phyloP scores from a whole-genome alignment of 1,284 basidiomycete genomes.

The Austroboletus novae-zelandiae region DNA sequence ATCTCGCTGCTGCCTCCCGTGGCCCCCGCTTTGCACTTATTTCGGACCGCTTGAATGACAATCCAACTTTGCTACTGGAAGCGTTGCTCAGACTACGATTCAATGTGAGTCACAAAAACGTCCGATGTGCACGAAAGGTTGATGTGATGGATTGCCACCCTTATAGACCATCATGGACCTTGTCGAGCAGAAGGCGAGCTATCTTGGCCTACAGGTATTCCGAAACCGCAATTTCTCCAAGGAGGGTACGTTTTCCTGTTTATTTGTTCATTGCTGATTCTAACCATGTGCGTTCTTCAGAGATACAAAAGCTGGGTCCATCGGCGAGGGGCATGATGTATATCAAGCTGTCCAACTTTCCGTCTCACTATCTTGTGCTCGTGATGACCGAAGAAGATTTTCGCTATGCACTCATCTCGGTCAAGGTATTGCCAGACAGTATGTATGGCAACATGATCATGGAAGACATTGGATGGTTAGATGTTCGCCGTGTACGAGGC shows the following conservation, averaged over 20 bases:
- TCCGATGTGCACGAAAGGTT: not conserved
- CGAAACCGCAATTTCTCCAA: constrained; percentile 63
- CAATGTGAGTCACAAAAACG: constrained; percentile 40
- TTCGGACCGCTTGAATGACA: constrained; percentile 61
- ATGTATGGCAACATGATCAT: constrained; percentile 59
- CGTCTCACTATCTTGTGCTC: constrained; percentile 71
- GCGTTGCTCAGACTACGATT: constrained; percentile 55
- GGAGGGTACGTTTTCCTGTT: constrained; percentile 44
- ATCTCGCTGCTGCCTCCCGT: constrained; percentile 69
- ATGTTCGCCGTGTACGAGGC: constrained; percentile 59
- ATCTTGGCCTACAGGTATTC: constrained; percentile 69
- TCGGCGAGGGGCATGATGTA: constrained; percentile 57
- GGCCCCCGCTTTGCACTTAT: constrained; percentile 56
- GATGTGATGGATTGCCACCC: not conserved
- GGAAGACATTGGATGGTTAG: constrained; percentile 77
- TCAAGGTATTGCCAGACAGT: constrained; percentile 48
- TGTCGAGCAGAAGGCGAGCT: constrained; percentile 72
- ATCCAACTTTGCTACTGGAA: constrained; percentile 53
- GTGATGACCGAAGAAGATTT: constrained; percentile 75
- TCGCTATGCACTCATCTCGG: constrained; percentile 72
- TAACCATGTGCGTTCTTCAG: constrained; percentile 34
- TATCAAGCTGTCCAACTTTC: constrained; percentile 69
- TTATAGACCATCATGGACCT: constrained; percentile 69
- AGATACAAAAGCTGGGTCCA: constrained; percentile 61
- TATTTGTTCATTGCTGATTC: not conserved